Evolutionary conservation across 345 rosid species (phyloP).

Genomic region (Eutrema yunnanense): DNA sequence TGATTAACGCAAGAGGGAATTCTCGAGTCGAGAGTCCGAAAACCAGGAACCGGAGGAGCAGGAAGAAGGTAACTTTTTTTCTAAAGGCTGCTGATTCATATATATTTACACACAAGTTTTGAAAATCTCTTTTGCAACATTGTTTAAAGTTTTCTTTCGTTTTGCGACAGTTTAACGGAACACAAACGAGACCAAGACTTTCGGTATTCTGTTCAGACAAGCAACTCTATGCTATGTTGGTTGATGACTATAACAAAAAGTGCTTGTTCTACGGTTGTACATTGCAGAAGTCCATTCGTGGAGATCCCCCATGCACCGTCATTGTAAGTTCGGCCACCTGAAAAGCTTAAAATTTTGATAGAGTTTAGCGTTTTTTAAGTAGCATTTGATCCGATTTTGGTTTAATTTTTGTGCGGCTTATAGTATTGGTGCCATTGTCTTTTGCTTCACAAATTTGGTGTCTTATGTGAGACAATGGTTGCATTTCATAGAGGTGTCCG

Average conservation of each 20-base stretch:
- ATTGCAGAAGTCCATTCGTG: slow-evolving; percentile 69
- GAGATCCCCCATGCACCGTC: slow-evolving; percentile 47
- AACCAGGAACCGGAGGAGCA: slow-evolving; percentile 52
- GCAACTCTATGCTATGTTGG: slow-evolving; percentile 82
- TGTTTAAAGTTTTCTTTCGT: not conserved
- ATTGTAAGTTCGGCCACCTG: slow-evolving; percentile 39
- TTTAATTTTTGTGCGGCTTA: not conserved
- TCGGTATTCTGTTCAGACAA: slow-evolving; percentile 89
- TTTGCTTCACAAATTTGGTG: not conserved
- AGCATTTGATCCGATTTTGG: not conserved
- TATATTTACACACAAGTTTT: not conserved
- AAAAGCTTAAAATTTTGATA: not conserved
- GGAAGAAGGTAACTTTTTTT: slow-evolving; percentile 53
- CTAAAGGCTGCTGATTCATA: not conserved
- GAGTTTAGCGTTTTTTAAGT: not conserved
- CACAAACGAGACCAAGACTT: slow-evolving; percentile 62
- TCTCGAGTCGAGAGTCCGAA: slow-evolving; percentile 62
- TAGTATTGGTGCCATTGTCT: not conserved
- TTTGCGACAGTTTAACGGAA: slow-evolving; percentile 20
- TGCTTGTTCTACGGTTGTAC: slow-evolving; percentile 78
- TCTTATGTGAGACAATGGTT: not conserved
- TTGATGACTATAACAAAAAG: slow-evolving; percentile 79
- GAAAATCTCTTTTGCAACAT: not conserved
- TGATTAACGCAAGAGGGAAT: slow-evolving; percentile 48
- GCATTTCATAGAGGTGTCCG: not conserved